These are phyloP conservation scores for Xylaria flabelliformis DNA, from an alignment of 495 filamentous ascomycete species.

Conservation along the genomic window DNA sequence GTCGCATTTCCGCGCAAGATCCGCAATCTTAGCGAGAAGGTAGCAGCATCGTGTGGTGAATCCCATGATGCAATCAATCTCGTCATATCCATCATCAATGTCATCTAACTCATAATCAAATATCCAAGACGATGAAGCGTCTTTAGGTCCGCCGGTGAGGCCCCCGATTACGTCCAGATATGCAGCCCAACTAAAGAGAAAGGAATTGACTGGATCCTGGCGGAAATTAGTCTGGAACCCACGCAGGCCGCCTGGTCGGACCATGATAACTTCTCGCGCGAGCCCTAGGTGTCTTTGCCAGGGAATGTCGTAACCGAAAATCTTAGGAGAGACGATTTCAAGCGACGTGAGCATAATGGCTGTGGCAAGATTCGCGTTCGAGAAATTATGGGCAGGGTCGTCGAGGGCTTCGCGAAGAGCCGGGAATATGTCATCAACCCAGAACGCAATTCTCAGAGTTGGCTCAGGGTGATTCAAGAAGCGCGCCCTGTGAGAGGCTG, in stretches of 20 bases:
- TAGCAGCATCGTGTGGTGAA: slow-evolving; percentile 74
- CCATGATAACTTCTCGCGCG: slow-evolving; percentile 76
- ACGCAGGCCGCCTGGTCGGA: slow-evolving; percentile 64
- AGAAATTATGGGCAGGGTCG: slow-evolving; percentile 63
- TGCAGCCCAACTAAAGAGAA: slow-evolving; percentile 85
- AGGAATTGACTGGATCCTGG: slow-evolving; percentile 73
- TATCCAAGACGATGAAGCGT: slow-evolving; percentile 43
- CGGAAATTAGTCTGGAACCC: slow-evolving; percentile 58
- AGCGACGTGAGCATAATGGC: slow-evolving; percentile 87
- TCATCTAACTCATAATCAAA: slow-evolving; percentile 57
- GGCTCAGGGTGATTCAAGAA: slow-evolving; percentile 78
- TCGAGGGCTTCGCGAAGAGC: slow-evolving; percentile 71
- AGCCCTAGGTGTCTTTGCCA: slow-evolving; percentile 83
- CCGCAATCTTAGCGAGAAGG: slow-evolving; percentile 75
- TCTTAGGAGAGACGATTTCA: slow-evolving; percentile 84
- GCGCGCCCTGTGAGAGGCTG: slow-evolving; percentile 78
- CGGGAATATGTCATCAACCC: slow-evolving; percentile 80
- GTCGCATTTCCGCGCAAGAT: slow-evolving; percentile 74
- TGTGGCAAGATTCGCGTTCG: slow-evolving; percentile 78
- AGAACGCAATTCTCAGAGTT: slow-evolving; percentile 75
- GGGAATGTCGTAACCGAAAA: slow-evolving; percentile 70
- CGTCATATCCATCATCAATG: slow-evolving; percentile 63
- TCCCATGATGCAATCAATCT: slow-evolving; percentile 82
- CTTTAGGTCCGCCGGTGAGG: slow-evolving; percentile 64
- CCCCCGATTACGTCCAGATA: slow-evolving; percentile 84